Evolutionary conservation across 2,329 filamentous ascomycete species (phyloP).

Genomic region (Claviceps sp.): DNA sequence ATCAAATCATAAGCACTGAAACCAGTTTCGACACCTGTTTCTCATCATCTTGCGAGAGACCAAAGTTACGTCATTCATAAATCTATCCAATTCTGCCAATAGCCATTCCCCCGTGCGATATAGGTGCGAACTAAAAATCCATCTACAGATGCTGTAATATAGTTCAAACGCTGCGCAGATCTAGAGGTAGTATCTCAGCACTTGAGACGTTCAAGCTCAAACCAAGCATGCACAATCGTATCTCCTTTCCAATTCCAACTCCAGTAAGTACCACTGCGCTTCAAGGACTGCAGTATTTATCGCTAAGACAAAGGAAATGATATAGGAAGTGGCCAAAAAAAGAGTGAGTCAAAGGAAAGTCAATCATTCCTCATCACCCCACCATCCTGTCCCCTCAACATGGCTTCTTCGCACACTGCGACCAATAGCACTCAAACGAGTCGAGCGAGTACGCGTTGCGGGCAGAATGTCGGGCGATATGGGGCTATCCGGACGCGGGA

Average conservation of each 20-base stretch:
- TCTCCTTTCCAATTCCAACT: neutral
- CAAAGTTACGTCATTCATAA: too few relatives aligned
- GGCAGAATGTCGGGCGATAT: conserved; percentile 22
- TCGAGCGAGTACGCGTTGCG: conserved; percentile 21
- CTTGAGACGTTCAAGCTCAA: conserved; percentile 1
- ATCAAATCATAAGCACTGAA: too few relatives aligned
- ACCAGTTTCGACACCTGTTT: too few relatives aligned
- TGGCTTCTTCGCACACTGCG: conserved; percentile 10
- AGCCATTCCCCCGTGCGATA: too few relatives aligned
- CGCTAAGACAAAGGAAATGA: too few relatives aligned
- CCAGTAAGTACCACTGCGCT: neutral
- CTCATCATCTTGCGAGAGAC: too few relatives aligned
- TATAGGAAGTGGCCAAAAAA: neutral
- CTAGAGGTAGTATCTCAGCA: neutral
- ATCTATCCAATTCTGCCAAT: too few relatives aligned
- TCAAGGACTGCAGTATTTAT: too few relatives aligned
- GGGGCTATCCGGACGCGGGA: conserved; percentile 29
- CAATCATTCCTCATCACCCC: conserved; percentile 26
- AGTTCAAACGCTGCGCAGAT: neutral
- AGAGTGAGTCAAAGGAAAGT: neutral
- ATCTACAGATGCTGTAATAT: neutral
- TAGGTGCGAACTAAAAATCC: neutral
- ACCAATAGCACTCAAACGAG: conserved; percentile 23
- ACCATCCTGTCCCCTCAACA: conserved; percentile 20
- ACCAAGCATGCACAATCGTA: neutral